phyloP scores from a whole-genome alignment of 2,329 filamentous ascomycete genomes.

The Pleoardoris graminearum region DNA sequence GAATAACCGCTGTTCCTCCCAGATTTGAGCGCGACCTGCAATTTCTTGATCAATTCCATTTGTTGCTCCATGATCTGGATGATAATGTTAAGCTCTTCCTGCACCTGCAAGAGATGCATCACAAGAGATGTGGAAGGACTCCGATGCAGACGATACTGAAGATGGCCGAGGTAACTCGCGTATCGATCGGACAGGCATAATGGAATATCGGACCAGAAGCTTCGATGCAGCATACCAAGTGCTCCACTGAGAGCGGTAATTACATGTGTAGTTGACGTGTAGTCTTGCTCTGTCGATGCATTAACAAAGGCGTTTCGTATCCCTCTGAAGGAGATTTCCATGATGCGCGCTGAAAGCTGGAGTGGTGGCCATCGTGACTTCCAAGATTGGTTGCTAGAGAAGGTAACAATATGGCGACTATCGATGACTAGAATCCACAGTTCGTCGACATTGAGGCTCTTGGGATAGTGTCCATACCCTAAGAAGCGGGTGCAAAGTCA shows the following conservation, averaged over 20 bases:
- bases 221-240: constrained; percentile 49
- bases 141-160: constrained; percentile 49
- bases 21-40: constrained; percentile 27
- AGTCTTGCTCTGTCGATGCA: constrained; percentile 38
- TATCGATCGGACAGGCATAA: constrained; percentile 49
- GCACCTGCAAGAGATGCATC: constrained; percentile 50
- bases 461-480: constrained; percentile 49
- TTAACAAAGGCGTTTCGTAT: constrained; percentile 46
- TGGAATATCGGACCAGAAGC: constrained; percentile 49
- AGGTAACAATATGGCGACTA: constrained; percentile 47
- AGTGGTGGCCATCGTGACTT: constrained; percentile 50
- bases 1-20: constrained; percentile 9
- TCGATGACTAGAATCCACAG: constrained; percentile 50
- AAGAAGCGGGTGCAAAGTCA: no score
- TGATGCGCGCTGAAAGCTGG: constrained; percentile 46
- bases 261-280: constrained; percentile 45
- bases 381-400: constrained; percentile 51
- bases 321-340: constrained; percentile 48
- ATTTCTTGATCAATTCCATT: constrained; percentile 41
- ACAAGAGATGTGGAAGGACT: constrained; percentile 49
- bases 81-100: constrained; percentile 51
- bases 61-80: constrained; percentile 51
- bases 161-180: constrained; percentile 48
- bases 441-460: constrained; percentile 49
- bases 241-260: constrained; percentile 47